Evolutionary conservation across 2,329 filamentous ascomycete genomes (phyloP).

Genomic region (Herpotrichia juniperi): DNA sequence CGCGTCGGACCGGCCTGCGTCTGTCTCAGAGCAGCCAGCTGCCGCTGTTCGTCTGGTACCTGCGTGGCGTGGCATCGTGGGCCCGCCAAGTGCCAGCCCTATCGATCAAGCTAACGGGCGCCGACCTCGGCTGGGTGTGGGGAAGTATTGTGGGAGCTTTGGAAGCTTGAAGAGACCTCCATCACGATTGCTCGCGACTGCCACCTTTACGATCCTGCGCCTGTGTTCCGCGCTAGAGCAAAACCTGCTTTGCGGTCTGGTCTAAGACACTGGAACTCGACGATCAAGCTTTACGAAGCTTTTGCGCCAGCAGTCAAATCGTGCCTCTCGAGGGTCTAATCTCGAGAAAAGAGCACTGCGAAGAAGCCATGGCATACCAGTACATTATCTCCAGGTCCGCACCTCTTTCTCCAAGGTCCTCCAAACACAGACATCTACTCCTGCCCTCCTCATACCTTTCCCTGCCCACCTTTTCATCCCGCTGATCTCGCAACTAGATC

Average conservation of each 20-base stretch:
- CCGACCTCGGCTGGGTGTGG: background rate
- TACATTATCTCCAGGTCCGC: conserved; percentile 54
- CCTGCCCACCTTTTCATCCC: background rate
- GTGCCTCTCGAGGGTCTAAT: too few species aligned
- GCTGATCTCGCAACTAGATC: conserved; percentile 34
- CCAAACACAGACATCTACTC: background rate
- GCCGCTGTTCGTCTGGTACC: conserved; percentile 10
- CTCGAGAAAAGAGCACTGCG: background rate
- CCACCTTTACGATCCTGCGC: too few species aligned
- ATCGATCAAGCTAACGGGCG: background rate
- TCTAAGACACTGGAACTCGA: too few species aligned
- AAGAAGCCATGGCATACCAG: conserved; percentile 35
- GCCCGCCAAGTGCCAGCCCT: conserved; percentile 3
- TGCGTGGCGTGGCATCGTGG: conserved; percentile 8
- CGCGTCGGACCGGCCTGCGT: background rate
- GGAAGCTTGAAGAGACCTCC: too few species aligned
- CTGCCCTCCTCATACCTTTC: background rate
- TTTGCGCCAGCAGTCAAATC: too few species aligned
- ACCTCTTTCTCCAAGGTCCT: background rate
- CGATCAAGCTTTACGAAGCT: too few species aligned
- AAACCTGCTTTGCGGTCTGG: background rate
- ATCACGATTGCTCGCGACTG: too few species aligned
- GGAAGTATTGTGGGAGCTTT: background rate
- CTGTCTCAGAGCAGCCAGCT: conserved; percentile 3
- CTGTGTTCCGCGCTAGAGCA: too few species aligned